Evolutionary conservation across 179 eudicot species (phyloP), one percentile per base, ranked within the genome.

Genomic region (Silene vulgaris): DNA sequence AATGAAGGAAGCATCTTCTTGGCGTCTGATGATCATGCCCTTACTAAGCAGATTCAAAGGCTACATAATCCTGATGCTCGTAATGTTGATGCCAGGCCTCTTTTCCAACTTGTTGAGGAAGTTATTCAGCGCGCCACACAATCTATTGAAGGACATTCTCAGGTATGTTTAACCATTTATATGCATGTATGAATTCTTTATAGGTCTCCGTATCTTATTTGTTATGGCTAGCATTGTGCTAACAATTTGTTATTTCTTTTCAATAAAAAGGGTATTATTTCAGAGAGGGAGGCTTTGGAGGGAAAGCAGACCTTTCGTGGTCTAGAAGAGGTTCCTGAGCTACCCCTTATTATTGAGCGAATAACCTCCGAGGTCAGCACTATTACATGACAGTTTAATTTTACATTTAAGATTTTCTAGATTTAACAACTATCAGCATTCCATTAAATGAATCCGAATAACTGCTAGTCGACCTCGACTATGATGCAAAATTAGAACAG

Each of bases 41-140:
- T 85, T 11, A 75, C 88, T 61, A 86, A 63, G 78, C 89, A 89
- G 70, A 79, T 90, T 48, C 81, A 80, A 78, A 77, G 69, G 63
- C 83, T 85, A 3, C 94, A 90, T 70, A 56, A 48, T 8, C 94
- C 91, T 0, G 91, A 88, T 72, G 90, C 80, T 73, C 80, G 82
- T 3, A 77, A 60, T 3, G 80, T 86, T n/a, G 78, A 88, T 74
- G 86, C 87, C 6, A 80, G 84, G 75, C 89, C 89, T 3, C 81
- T 88, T 74, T 84, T 87, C 59, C 77, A 48, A 29, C 75, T 88
- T 60, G 87, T 87, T 4, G 87, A 90, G 84, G 89, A 90, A 57
- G 84, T 90, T 45, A 84, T 90, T 16, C 56, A 65, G 16, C 83
- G 77, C 59, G 75, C 87, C 70, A 74, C 84, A 11, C 82, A 75